phyloP scores from a whole-genome alignment of 164 flowering plant species.

The Euptelea pleiosperma region DNA sequence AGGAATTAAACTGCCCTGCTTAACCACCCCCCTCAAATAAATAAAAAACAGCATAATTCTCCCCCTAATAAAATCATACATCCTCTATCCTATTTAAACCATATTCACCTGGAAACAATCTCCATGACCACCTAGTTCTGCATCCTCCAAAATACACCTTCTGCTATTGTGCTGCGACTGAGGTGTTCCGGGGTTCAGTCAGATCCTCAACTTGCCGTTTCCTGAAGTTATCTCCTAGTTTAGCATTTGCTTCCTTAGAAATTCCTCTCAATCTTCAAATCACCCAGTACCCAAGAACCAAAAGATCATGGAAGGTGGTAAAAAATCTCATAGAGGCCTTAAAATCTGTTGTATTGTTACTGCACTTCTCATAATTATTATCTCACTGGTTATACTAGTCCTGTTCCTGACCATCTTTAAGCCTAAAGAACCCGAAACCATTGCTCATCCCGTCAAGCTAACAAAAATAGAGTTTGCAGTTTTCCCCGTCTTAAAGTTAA shows the following conservation, averaged over 20 bases:
- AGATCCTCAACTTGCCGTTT: too few relatives aligned
- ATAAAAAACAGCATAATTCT: too few relatives aligned
- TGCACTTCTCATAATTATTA: slow-evolving; percentile 11
- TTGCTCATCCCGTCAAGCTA: slow-evolving; percentile 19
- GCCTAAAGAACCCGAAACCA: slow-evolving; percentile 33
- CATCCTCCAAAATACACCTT: too few relatives aligned
- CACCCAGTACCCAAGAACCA: not conserved
- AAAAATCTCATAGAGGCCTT: slow-evolving; percentile 7
- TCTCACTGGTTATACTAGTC: slow-evolving; percentile 21
- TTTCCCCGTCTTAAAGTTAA: slow-evolving; percentile 23
- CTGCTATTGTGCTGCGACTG: too few relatives aligned
- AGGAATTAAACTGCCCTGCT: not conserved
- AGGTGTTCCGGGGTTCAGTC: too few relatives aligned
- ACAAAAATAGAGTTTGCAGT: slow-evolving; percentile 5
- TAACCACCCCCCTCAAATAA: too few relatives aligned
- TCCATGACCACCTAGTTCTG: not conserved
- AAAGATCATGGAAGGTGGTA: slow-evolving; percentile 4
- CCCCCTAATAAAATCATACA: not conserved
- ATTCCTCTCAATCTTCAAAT: not conserved
- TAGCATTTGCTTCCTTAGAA: slow-evolving; percentile 1
- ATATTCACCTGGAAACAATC: slow-evolving; percentile 1
- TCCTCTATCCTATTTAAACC: not conserved
- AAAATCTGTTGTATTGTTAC: slow-evolving; percentile 28
- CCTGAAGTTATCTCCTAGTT: too few relatives aligned
- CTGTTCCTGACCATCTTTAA: slow-evolving; percentile 33